Evolutionary conservation across 179 eudicot species (phyloP).

Genomic region (Heliamphora pulchella): DNA sequence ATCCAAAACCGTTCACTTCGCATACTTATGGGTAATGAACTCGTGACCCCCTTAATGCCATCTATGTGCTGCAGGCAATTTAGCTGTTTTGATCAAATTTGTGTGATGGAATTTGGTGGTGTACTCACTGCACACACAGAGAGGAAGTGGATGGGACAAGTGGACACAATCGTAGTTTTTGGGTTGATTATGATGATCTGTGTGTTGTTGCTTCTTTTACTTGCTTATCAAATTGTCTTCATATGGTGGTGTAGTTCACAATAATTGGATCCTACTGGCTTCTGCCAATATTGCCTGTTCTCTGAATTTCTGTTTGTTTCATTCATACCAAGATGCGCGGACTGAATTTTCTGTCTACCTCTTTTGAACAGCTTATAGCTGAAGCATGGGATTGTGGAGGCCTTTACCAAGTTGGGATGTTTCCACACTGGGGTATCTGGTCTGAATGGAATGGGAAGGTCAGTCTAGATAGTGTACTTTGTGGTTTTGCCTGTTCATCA

Average conservation of each 20-base stretch:
- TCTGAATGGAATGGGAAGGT: slow-evolving; percentile 99
- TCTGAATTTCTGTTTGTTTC: not conserved
- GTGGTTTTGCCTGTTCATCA: not conserved
- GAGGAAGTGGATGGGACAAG: not conserved
- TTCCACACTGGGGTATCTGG: slow-evolving; percentile 99
- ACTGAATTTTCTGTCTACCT: slow-evolving; percentile 12
- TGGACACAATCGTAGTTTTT: not conserved
- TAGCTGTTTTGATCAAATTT: not conserved
- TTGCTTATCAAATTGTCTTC: not conserved
- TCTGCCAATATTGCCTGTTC: not conserved
- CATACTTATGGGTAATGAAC: not conserved
- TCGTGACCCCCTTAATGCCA: not conserved
- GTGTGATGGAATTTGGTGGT: not conserved
- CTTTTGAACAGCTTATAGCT: slow-evolving; percentile 64
- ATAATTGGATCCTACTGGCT: not conserved
- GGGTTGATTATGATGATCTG: not conserved
- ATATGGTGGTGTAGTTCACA: not conserved
- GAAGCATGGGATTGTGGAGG: slow-evolving; percentile 99
- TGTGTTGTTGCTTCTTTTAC: not conserved
- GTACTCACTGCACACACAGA: not conserved
- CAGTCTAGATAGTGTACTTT: slow-evolving; percentile 16
- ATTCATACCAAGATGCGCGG: not conserved
- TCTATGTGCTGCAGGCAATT: not conserved
- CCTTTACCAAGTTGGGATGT: slow-evolving; percentile 92
- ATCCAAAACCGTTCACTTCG: no score